Evolutionary conservation across 306 rosid species (phyloP).

Genomic region (Macrotyloma uniflorum): DNA sequence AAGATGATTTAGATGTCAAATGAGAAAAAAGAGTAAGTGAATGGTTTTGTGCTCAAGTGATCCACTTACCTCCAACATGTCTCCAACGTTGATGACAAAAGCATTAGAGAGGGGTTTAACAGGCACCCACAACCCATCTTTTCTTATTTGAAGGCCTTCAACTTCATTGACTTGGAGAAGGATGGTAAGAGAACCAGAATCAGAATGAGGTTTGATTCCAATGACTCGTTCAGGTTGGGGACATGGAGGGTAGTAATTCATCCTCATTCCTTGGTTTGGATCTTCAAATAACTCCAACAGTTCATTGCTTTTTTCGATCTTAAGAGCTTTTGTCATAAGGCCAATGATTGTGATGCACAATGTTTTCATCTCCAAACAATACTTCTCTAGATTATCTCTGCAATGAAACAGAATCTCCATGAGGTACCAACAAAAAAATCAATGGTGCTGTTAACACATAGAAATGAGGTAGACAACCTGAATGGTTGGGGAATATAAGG

Average conservation of each 20-base stretch:
- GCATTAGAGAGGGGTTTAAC: slow-evolving; percentile 39
- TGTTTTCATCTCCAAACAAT: slow-evolving; percentile 27
- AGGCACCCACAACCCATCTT: slow-evolving; percentile 36
- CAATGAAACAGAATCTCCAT: not conserved
- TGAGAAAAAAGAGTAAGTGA: not conserved
- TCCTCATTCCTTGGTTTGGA: slow-evolving; percentile 31
- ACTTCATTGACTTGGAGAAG: slow-evolving; percentile 45
- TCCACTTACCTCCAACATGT: slow-evolving; percentile 45
- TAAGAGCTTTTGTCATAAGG: slow-evolving; percentile 32
- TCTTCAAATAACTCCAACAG: slow-evolving; percentile 34
- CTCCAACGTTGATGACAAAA: slow-evolving; percentile 42
- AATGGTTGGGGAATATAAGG: slow-evolving; percentile 36
- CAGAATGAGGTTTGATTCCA: slow-evolving; percentile 43
- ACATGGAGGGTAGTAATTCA: slow-evolving; percentile 46
- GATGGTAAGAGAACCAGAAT: slow-evolving; percentile 35
- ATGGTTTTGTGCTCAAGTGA: not conserved
- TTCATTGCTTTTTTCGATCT: slow-evolving; percentile 7
- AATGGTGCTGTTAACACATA: not conserved
- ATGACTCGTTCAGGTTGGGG: slow-evolving; percentile 39
- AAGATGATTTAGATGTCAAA: not conserved
- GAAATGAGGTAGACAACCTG: slow-evolving; percentile 14
- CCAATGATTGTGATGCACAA: slow-evolving; percentile 24
- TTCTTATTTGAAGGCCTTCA: slow-evolving; percentile 47
- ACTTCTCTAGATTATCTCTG: slow-evolving; percentile 36
- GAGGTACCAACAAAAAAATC: not conserved